Evolutionary conservation across 441 rosid species (phyloP).

Genomic region (Cnidoscolus chayamansa): DNA sequence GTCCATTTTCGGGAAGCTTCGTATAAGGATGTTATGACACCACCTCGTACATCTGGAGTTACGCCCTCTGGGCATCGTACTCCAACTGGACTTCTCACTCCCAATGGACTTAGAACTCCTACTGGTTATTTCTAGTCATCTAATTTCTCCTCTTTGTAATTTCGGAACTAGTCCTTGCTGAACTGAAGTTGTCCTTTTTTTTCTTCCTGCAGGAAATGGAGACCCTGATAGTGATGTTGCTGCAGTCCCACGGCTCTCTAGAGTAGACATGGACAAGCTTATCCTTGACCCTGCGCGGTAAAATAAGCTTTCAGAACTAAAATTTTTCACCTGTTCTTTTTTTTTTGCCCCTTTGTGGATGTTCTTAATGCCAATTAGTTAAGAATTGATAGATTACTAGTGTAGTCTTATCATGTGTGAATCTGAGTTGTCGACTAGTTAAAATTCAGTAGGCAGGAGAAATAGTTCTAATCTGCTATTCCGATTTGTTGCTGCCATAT

Average conservation of each 20-base stretch:
- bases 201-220: constrained; percentile 29
- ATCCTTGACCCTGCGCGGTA: constrained; percentile 65
- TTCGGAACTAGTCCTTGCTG: constrained; percentile 22
- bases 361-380: not conserved
- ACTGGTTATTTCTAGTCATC: constrained; percentile 43
- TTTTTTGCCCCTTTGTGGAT: not conserved
- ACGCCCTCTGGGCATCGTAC: constrained; percentile 24
- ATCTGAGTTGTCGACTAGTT: not conserved
- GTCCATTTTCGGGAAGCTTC: constrained; percentile 75
- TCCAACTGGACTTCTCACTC: constrained; percentile 35
- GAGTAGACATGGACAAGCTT: constrained; percentile 56
- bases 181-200: not conserved
- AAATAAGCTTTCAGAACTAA: constrained; percentile 13
- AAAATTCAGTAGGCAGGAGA: not conserved
- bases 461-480: not conserved
- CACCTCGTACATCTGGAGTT: constrained; percentile 45
- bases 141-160: constrained; percentile 10
- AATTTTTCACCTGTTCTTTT: not conserved
- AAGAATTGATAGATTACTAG: not conserved
- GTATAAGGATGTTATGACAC: constrained; percentile 35
- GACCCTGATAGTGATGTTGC: constrained; percentile 40
- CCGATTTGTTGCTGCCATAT: not conserved
- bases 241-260: constrained; percentile 43
- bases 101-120: constrained; percentile 37
- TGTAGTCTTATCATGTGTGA: not conserved